Evolutionary conservation across 2,329 filamentous ascomycete species (phyloP).

Genomic region (Fusarium multiceps): DNA sequence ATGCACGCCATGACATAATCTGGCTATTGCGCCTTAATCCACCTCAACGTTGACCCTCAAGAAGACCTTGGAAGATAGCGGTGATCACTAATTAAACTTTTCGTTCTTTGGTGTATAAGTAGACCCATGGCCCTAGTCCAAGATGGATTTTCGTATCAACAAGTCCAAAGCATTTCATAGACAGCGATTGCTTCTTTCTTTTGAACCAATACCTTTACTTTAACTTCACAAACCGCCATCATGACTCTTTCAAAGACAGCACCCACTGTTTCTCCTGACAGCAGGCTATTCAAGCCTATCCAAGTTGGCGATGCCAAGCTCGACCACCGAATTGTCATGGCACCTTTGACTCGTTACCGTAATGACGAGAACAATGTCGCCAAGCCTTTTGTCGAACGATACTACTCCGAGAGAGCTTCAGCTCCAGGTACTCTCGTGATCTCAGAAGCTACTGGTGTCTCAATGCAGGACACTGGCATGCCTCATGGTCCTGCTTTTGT

Average conservation of each 20-base stretch:
- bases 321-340: slow-evolving; percentile 42
- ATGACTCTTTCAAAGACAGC: slow-evolving; percentile 26
- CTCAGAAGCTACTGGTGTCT: slow-evolving; percentile 48
- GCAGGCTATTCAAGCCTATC: slow-evolving; percentile 43
- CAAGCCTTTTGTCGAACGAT: slow-evolving; percentile 44
- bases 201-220: background rate
- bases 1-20: slow-evolving; percentile 11
- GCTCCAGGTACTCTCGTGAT: slow-evolving; percentile 59
- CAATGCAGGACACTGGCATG: slow-evolving; percentile 28
- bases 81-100: slow-evolving; percentile 1
- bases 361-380: slow-evolving; percentile 54
- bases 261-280: slow-evolving; percentile 9
- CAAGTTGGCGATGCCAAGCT: slow-evolving; percentile 36
- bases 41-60: background rate
- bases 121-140: background rate
- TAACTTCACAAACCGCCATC: background rate
- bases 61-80: background rate
- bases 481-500: slow-evolving; percentile 25
- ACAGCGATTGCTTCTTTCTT: background rate
- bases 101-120: slow-evolving; percentile 2
- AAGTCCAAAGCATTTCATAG: background rate
- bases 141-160: background rate
- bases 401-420: slow-evolving; percentile 48
- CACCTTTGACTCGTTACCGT: slow-evolving; percentile 60
- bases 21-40: background rate